Evolutionary conservation across 371 early-diverging fungal genomes (phyloP), one percentile per base, ranked within the genome.

Genomic region (Mortierella sp.): DNA sequence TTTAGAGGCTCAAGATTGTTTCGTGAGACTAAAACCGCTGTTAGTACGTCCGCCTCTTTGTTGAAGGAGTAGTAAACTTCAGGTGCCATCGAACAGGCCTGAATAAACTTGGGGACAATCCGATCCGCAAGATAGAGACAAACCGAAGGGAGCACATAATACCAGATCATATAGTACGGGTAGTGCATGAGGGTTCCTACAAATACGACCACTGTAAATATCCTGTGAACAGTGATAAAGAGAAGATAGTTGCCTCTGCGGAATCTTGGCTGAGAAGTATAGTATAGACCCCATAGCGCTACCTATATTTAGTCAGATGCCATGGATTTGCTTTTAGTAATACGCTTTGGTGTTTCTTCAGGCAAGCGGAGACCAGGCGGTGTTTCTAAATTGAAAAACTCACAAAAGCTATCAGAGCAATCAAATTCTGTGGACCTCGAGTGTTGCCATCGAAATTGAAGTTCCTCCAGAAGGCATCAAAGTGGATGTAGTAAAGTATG

Each of bases 131-230:
- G 49, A 59, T 70, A 80, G 39, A 80, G 75, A 22, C 75, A 75
- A 8, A 72, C 32, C 10, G 80, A 80, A 0, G 80, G 80, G 2
- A 80, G 52, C 35, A 75, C 68, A 62, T 80, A 80, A 51, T 80
- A 80, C 80, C 79, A 78, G 32, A 78, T 57, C 74, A 78, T 69
- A 62, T 68, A 70, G 62, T 78, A 72, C 0, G 78, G 78, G 45
- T 58, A 78, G 51, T 78, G 78, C 73, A 78, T 64, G 6, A 73
- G 57, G 1, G 73, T 73, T 16, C 73, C 73, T 14, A 78, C 35
- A 43, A 78, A 73, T 22, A 51, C 59, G 58, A 78, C 58, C 16
- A 73, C 70, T 8, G 73, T 78, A 26, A 72, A 64, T 55, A 73
- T 26, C 9, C 78, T 40, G 45, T 78, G 78, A 26, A 65, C 45